Conservation (phyloP, 2,329 filamentous ascomycete species). For the Pseudogymnoascus sp. region DNA sequence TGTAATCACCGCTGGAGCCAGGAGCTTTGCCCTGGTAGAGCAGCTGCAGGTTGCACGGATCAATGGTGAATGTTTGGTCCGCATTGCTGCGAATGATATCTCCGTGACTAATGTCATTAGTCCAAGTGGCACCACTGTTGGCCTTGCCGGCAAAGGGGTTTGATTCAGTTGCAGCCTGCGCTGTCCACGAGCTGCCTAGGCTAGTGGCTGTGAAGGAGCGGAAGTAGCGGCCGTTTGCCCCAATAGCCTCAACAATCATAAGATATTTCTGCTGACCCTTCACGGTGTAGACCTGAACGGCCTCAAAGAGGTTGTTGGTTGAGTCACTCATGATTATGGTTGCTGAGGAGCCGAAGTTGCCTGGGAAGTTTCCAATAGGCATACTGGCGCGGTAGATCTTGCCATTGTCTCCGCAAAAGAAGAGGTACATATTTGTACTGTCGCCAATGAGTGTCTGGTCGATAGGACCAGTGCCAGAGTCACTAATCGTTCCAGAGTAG, state of each 20-base stretch:
- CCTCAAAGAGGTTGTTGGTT: conserved; percentile 32
- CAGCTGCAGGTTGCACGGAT: conserved; percentile 28
- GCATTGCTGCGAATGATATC: conserved; percentile 28
- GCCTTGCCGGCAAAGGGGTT: conserved; percentile 31
- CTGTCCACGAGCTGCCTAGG: conserved; percentile 29
- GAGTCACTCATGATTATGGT: conserved; percentile 45
- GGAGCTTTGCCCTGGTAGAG: conserved; percentile 34
- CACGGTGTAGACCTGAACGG: conserved; percentile 30
- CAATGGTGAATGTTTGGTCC: conserved; percentile 33
- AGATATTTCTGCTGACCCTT: conserved; percentile 26
- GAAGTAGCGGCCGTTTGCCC: conserved; percentile 30
- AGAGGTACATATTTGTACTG: conserved; percentile 53
- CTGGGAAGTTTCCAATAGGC: conserved; percentile 54
- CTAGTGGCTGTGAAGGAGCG: conserved; percentile 31
- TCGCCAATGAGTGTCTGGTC: conserved; percentile 59
- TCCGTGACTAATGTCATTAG: conserved; percentile 29
- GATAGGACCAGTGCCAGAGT: conserved; percentile 45
- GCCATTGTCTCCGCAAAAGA: conserved; percentile 60
- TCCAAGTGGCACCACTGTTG: conserved; percentile 31
- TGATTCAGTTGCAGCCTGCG: conserved; percentile 29
- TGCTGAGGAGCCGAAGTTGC: conserved; percentile 45
- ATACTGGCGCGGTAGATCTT: conserved; percentile 56
- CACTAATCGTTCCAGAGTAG: conserved; percentile 46
- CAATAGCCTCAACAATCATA: conserved; percentile 33
- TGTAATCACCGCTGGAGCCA: conserved; percentile 26